phyloP scores from a whole-genome alignment of 352 stramenopile species.

The Blastocystis sp. region DNA sequence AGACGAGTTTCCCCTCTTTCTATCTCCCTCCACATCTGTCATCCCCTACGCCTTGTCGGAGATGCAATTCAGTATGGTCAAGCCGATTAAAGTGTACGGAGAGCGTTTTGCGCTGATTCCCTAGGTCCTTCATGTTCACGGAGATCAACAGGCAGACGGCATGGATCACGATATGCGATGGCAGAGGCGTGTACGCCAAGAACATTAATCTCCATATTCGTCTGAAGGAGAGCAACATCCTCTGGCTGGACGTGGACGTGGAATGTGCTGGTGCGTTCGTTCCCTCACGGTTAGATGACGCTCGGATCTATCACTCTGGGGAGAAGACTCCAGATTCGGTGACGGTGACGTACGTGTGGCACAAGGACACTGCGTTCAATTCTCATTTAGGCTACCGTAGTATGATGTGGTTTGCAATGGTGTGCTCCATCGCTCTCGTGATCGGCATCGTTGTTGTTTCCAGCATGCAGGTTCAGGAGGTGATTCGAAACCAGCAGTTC shows the following conservation, averaged over 20 bases:
- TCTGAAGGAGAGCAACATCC: constrained; percentile 37
- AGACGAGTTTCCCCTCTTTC: constrained; percentile 41
- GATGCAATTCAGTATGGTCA: constrained; percentile 29
- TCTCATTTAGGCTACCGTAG: neutral
- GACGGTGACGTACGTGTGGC: constrained; percentile 29
- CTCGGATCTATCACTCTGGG: constrained; percentile 25
- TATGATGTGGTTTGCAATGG: constrained; percentile 26
- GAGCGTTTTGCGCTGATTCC: neutral
- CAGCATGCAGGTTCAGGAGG: neutral
- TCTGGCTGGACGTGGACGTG: constrained; percentile 59
- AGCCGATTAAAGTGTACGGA: constrained; percentile 57
- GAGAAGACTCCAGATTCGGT: constrained; percentile 1
- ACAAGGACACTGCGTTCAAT: constrained; percentile 35
- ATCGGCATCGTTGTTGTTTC: constrained; percentile 18
- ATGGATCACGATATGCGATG: constrained; percentile 58
- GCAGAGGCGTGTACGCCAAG: constrained; percentile 39
- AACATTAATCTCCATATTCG: constrained; percentile 41
- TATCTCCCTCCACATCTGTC: neutral
- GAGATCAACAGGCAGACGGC: constrained; percentile 61
- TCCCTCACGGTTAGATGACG: constrained; percentile 11
- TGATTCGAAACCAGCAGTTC: constrained; percentile 47
- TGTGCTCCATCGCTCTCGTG: neutral
- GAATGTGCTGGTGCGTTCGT: neutral
- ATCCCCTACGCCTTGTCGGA: constrained; percentile 15
- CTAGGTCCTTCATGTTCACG: constrained; percentile 30